Evolutionary conservation across 2,329 filamentous ascomycete species (phyloP), one percentile per base, ranked within the genome.

Genomic region (Penicillium sp.): DNA sequence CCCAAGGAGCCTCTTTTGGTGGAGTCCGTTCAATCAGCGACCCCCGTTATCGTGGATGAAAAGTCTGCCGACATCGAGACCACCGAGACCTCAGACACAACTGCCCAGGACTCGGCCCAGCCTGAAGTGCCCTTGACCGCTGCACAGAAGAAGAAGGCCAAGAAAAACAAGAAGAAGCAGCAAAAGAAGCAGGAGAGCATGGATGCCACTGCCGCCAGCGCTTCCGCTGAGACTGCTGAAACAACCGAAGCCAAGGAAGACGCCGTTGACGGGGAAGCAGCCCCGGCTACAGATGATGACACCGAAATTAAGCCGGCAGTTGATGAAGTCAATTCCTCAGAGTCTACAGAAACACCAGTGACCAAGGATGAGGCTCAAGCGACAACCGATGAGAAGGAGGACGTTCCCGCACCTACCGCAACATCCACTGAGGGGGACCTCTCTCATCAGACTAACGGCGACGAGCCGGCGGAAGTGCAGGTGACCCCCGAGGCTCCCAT

Each of bases 151-250:
- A 55, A 59, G 36, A 55, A 54, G 43, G 54, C 54, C n/a, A 53
- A 51, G 37, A 50, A 57, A 46, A 56, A 55, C 37, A 47, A 49
- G 11, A 57, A 54, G 48, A 58, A 55, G 54, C 55, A 56, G 53
- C 51, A 52, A 46, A 55, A 57, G 45, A 57, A 57, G 44, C 51
- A 53, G 43, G 43, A 56, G 38, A 52, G 52, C 25, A 48, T 52
- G 11, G 47, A 43, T 43, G 50, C 52, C 32, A 29, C 42, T 35
- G 45, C 47, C 43, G 35, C 48, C n/a, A 54, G 53, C 27, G 32
- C 24, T 28, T 35, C 41, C 28, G 29, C 29, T 11, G 29, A 25
- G 32, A 43, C 29, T 7, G 7, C 34, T 8, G 43, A 45, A 29
- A 26, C 35, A 37, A 27, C 45, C 39, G 26, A 41, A 9, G 24